phyloP scores from a whole-genome alignment of 2,329 filamentous ascomycete genomes.

The Aureobasidium sp. region DNA sequence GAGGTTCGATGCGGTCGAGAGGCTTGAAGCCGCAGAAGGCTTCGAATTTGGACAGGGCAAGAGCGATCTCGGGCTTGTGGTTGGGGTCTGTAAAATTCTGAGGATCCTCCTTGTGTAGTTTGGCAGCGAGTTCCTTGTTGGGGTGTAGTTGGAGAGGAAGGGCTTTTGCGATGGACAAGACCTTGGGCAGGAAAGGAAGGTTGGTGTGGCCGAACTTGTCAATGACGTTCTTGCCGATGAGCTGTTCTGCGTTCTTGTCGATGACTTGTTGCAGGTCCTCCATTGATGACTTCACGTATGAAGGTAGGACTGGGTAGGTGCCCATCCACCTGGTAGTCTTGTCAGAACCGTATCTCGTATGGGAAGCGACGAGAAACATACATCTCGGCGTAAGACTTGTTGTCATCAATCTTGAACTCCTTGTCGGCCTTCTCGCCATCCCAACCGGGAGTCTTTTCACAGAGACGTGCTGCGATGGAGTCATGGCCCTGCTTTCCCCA shows the following conservation, averaged over 20 bases:
- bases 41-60: conserved; percentile 65
- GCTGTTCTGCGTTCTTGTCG: conserved; percentile 52
- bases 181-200: conserved; percentile 67
- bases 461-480: conserved; percentile 60
- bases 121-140: conserved; percentile 58
- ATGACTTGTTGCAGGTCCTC: conserved; percentile 59
- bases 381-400: conserved; percentile 57
- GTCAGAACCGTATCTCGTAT: neutral
- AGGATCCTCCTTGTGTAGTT: conserved; percentile 59
- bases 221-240: conserved; percentile 57
- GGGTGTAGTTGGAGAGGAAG: conserved; percentile 70
- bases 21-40: conserved; percentile 71
- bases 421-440: conserved; percentile 29
- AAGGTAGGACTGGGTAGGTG: conserved; percentile 65
- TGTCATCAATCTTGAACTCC: conserved; percentile 57
- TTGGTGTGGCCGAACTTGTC: conserved; percentile 55
- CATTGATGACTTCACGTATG: conserved; percentile 44
- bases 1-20: conserved; percentile 49
- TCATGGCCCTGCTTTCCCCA: conserved; percentile 64
- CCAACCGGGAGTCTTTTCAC: conserved; percentile 55
- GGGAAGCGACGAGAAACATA: conserved; percentile 16
- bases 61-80: conserved; percentile 74
- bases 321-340: conserved; percentile 56
- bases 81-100: conserved; percentile 63
- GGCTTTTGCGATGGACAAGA: conserved; percentile 68